These are phyloP conservation scores for Glycine latifolia DNA, from an alignment of 306 rosid genomes.

Conservation along the genomic window DNA sequence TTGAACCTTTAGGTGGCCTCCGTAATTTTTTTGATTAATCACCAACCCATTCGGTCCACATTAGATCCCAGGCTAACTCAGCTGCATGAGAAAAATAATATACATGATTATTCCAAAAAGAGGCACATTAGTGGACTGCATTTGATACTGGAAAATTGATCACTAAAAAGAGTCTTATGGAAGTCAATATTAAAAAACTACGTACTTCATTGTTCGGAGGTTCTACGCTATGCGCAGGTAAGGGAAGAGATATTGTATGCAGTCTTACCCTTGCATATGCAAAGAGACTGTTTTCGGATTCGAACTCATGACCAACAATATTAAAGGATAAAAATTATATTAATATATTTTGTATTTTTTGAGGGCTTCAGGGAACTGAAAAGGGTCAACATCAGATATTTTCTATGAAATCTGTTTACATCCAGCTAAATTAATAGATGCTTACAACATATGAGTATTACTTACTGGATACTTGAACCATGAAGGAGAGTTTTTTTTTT, in stretches of 20 bases:
- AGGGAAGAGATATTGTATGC: too few relatives aligned
- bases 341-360: background rate
- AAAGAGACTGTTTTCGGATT: too few relatives aligned
- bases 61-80: background rate
- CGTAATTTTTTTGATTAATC: background rate
- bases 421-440: background rate
- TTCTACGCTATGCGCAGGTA: too few relatives aligned
- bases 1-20: background rate
- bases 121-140: background rate
- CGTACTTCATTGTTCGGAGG: too few relatives aligned
- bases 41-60: background rate
- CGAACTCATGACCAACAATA: too few relatives aligned
- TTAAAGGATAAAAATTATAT: background rate
- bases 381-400: background rate
- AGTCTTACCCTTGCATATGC: too few relatives aligned
- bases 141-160: background rate
- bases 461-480: too few relatives aligned
- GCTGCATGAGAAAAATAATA: background rate
- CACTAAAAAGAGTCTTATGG: background rate
- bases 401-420: background rate
- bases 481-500: too few relatives aligned
- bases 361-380: background rate
- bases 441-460: background rate
- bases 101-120: too few relatives aligned
- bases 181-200: slow-evolving; percentile 21